phyloP scores from a whole-genome alignment of 2,329 filamentous ascomycete genomes.

The Calonectria honghensis region DNA sequence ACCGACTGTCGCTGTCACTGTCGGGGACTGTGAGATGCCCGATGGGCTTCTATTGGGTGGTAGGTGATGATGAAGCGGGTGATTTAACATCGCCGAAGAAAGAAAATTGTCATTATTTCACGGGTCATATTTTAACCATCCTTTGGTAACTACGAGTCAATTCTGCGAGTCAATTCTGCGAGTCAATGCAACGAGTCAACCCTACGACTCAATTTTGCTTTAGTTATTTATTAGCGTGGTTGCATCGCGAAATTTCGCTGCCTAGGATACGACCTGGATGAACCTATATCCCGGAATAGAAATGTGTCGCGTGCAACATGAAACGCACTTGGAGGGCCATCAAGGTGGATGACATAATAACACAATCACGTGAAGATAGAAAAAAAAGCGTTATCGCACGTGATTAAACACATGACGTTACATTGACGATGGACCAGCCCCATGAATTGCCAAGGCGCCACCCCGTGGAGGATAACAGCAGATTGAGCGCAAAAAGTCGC shows the following conservation, averaged over 20 bases:
- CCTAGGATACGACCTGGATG: neutral
- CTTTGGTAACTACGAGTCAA: neutral
- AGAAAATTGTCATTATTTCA: neutral
- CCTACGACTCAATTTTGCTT: neutral
- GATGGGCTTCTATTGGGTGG: too few relatives aligned
- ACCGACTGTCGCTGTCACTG: too few relatives aligned
- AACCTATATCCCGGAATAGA: neutral
- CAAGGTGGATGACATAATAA: neutral
- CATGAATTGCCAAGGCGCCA: conserved; percentile 20
- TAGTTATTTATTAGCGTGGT: neutral
- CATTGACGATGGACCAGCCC: neutral
- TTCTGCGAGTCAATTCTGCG: neutral
- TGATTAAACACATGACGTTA: neutral
- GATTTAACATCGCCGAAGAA: neutral
- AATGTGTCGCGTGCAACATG: neutral
- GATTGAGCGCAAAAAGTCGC: neutral
- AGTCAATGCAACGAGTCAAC: neutral
- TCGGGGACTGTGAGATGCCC: too few relatives aligned
- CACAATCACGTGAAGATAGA: neutral
- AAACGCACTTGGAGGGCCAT: neutral
- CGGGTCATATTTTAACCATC: neutral
- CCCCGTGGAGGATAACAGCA: conserved; percentile 5
- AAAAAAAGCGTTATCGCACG: neutral
- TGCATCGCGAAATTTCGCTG: neutral
- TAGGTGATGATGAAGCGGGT: too few relatives aligned